Base-by-base conservation (phyloP, 2,329 filamentous ascomycete species). In the Epichloe brachyelytri region DNA sequence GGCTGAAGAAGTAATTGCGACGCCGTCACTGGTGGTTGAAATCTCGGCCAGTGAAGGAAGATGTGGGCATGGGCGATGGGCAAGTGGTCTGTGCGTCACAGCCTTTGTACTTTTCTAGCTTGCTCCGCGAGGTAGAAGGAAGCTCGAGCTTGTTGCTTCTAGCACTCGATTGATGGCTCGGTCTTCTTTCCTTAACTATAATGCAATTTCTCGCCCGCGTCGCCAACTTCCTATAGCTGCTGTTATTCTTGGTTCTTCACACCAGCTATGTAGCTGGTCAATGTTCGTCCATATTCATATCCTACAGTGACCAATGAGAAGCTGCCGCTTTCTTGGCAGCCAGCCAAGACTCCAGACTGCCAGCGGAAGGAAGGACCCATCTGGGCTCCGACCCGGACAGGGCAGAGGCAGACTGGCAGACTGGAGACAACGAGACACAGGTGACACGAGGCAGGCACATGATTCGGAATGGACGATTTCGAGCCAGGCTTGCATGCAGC, bases 11-110 rank as follows among this genome's bases (percentile, higher is more conserved):
- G 43, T 19, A 45, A 44, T 19, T 49, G 51, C 38, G 48, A 48
- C 36, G 41, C 38, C 40, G 30, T 37, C 44, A 36, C 19, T n/a
- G 49, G 46, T 49, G 44, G 50, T 54, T 52, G 52, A 55, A 54
- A 54, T 53, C 49, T 55, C 51, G 48, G 44, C 51, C 51, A 51
- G 43, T 48, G n/a, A 46, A 22, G 34, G 26, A 8, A 7, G 22
- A 4, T 3, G 22, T n/a, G 5, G 19, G 7, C 40, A 3, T 48
- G 44, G 38, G 37, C 43, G 34, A 43, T 4, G n/a, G 36, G 49
- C 10, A 33, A 15, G 34, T 56, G 56, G 56, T 50, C 56, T 46
- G 56, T 55, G 56, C 55, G 41, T 36, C 44, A 19, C 43, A 38
- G 36, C 45, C 51, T 49, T 48, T 26, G 49, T 46, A 0, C 26